Conservation (phyloP, 2,329 filamentous ascomycete species). For the Trichoderma koningii region DNA sequence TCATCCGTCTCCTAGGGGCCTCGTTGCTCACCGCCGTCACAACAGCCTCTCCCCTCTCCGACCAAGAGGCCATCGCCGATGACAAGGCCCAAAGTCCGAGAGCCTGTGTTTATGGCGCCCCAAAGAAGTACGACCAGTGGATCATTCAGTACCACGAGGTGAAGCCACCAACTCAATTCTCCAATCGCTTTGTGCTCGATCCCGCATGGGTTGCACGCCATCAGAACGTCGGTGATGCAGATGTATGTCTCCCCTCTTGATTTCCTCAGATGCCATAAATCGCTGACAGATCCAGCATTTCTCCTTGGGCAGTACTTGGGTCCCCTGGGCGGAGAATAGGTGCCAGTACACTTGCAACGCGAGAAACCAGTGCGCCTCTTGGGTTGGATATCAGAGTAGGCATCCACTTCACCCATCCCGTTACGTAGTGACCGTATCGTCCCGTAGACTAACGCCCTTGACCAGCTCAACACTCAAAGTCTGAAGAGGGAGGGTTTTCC, state of each 20-base stretch:
- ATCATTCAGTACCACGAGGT: constrained; percentile 25
- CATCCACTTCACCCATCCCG: not conserved
- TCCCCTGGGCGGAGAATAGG: constrained; percentile 27
- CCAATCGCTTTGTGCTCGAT: constrained; percentile 19
- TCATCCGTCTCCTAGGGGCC: not conserved
- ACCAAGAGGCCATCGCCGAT: not conserved
- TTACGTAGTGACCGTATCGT: not conserved
- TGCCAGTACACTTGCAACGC: constrained; percentile 30
- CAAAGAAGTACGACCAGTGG: constrained; percentile 14
- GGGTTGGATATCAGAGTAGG: constrained; percentile 27
- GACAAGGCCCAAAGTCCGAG: not conserved
- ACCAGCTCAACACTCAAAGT: constrained; percentile 11
- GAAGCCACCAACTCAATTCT: not conserved
- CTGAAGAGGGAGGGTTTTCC: constrained; percentile 7
- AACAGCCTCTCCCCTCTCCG: not conserved
- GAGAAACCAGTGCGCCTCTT: constrained; percentile 26
- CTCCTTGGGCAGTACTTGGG: not conserved
- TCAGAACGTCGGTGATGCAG: constrained; percentile 3
- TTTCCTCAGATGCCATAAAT: not conserved
- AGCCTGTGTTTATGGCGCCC: constrained; percentile 21
- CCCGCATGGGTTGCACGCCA: constrained; percentile 24
- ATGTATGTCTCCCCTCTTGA: not conserved
- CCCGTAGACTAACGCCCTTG: not conserved
- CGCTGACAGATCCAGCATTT: constrained; percentile 19
- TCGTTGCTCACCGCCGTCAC: not conserved